Base-by-base conservation (phyloP, 2,329 filamentous ascomycete species). In the Botrytis fabae region DNA sequence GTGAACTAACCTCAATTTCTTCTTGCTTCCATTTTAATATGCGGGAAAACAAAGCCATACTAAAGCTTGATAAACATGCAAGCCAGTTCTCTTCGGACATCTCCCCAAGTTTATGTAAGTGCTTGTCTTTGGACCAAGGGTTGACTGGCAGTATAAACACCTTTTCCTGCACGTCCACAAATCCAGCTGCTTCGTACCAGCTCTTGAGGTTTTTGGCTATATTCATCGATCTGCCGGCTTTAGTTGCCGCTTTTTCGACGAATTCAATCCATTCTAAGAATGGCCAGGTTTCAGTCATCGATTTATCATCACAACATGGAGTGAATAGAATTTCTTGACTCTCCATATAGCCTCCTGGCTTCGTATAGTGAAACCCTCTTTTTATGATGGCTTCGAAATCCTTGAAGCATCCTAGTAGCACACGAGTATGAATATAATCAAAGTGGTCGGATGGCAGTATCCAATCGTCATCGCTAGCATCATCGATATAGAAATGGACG, bases 401-500 rank as follows among this genome's bases (percentile, higher is more conserved):
- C 2, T 61, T 64, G 42, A 80, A 79, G 64, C 73, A 77, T 22
- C 78, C 78, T 18, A 78, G 65, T 16, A 80, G 63, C 7, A 78
- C 60, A 12, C 87, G 86, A 2, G 86, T 84, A 78, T 91, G 89
- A 61, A 92, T 85, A 75, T 86, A 88, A 80, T 91, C 89, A 75
- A 90, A 89, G 71, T 84, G 82, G 62, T 82, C 76, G 0, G 82
- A 77, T 8, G 84, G 82, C 51, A 82, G 86, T 78, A 81, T 86
- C 83, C 83, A 85, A 54, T 82, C 82, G 84, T 77, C 75, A 59
- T 80, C 78, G n/a, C 66, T 73, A 14, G 77, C 78, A 74, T 80
- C 79, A 63, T 80, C 78, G 63, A 95, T 86, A 74, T 89, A 89
- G 76, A 95, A 95, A 75, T 89, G 88, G 22, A 94, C 90, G 75